Evolutionary conservation across 495 filamentous ascomycete species (phyloP).

Genomic region (Neurospora sublineolata): DNA sequence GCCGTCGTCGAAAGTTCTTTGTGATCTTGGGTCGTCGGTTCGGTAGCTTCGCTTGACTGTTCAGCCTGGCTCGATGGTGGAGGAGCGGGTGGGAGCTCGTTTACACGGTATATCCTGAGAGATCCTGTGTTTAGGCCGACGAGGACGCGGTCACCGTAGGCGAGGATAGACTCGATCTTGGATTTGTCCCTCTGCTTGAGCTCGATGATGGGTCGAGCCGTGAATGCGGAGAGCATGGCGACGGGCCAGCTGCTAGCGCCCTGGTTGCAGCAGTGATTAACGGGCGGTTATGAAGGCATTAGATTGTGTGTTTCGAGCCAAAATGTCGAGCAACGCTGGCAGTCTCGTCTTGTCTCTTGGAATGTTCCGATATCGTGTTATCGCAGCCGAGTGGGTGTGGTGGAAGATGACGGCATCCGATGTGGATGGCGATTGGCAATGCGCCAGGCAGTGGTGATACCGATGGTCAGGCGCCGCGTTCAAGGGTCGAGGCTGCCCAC

Average conservation of each 20-base stretch:
- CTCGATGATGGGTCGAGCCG: conserved; percentile 90
- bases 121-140: conserved; percentile 84
- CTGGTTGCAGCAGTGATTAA: conserved; percentile 2
- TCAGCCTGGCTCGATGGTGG: conserved; percentile 7
- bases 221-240: conserved; percentile 95
- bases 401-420: conserved; percentile 1
- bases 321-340: not conserved
- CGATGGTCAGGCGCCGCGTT: not conserved
- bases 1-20: conserved; percentile 1
- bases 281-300: conserved; percentile 14
- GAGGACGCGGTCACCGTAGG: conserved; percentile 86
- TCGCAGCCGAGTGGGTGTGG: not conserved
- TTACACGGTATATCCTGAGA: conserved; percentile 83
- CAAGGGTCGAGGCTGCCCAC: not conserved
- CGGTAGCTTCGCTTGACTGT: conserved; percentile 3
- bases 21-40: not conserved
- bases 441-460: not conserved
- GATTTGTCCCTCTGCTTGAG: conserved; percentile 89
- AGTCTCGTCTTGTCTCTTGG: not conserved
- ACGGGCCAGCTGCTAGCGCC: conserved; percentile 19
- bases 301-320: not conserved
- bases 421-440: not conserved
- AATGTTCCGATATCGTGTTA: not conserved
- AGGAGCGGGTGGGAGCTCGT: conserved; percentile 34
- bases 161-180: conserved; percentile 85